These are phyloP conservation scores for Xanthoconium separans DNA, from an alignment of 1,284 basidiomycete species.

Conservation along the genomic window DNA sequence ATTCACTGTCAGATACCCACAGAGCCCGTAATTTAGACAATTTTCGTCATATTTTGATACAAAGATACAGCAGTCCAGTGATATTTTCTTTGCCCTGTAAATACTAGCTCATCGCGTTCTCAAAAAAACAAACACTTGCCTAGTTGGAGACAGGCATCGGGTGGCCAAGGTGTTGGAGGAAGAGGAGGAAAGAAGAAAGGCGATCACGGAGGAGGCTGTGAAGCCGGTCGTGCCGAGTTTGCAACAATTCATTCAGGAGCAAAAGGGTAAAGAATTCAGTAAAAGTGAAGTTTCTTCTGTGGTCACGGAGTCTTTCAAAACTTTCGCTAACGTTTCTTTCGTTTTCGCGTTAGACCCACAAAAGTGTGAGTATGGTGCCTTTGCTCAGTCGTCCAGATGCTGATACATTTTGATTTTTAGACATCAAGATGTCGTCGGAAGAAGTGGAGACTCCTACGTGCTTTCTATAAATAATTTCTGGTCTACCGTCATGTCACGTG, in stretches of 20 bases:
- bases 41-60: too few species aligned
- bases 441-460: slow-evolving; percentile 70
- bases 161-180: slow-evolving; percentile 69
- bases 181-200: slow-evolving; percentile 55
- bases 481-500: too few species aligned
- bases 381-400: neutral
- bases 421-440: slow-evolving; percentile 76
- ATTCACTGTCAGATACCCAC: too few species aligned
- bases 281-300: slow-evolving; percentile 53
- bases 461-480: slow-evolving; percentile 53
- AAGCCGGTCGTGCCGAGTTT: slow-evolving; percentile 73
- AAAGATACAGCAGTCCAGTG: too few species aligned
- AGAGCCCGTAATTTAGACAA: too few species aligned
- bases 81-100: too few species aligned
- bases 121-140: too few species aligned
- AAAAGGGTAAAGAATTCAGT: slow-evolving; percentile 77
- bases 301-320: too few species aligned
- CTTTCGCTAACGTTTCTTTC: neutral
- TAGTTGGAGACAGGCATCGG: slow-evolving; percentile 68
- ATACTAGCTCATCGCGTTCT: too few species aligned
- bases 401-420: slow-evolving; percentile 37
- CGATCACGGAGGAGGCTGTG: slow-evolving; percentile 67
- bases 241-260: slow-evolving; percentile 69
- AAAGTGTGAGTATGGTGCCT: slow-evolving; percentile 58
- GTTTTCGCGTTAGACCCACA: slow-evolving; percentile 56